Percentiles rank a stretch among this genome's conserved stretches.
These are phyloP conservation scores for Zea mays DNA, from an alignment of 176 grass and related monocot genomes.

Conservation along the genomic window DNA sequence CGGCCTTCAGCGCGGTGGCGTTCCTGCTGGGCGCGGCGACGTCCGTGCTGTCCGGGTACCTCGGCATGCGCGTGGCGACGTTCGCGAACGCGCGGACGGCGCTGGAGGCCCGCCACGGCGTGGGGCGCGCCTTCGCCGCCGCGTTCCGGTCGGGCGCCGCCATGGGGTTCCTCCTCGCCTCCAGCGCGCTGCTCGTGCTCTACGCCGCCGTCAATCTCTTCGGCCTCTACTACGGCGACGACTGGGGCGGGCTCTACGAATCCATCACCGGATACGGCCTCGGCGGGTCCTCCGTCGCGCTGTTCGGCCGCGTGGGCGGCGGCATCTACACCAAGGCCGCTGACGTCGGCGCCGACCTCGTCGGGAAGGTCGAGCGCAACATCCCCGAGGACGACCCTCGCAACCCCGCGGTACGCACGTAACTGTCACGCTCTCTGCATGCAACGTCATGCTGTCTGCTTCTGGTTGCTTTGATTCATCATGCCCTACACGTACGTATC, in stretches of 20 bases:
- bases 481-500: neutral
- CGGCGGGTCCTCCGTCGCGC: conserved; percentile 69
- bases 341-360: conserved; percentile 82
- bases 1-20: conserved; percentile 54
- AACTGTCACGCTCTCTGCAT: conserved; percentile 7
- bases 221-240: conserved; percentile 61
- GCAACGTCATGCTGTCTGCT: neutral
- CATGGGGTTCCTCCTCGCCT: conserved; percentile 71
- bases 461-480: neutral
- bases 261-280: conserved; percentile 70
- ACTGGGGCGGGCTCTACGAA: conserved; percentile 68
- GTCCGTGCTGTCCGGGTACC: conserved; percentile 60
- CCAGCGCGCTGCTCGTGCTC: conserved; percentile 67
- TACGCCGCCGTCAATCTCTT: conserved; percentile 64
- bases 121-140: conserved; percentile 48
- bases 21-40: conserved; percentile 67
- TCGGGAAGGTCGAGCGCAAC: conserved; percentile 72
- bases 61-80: conserved; percentile 64
- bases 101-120: conserved; percentile 56
- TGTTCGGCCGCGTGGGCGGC: conserved; percentile 77
- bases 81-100: conserved; percentile 71
- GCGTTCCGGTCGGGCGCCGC: conserved; percentile 65
- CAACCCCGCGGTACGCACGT: conserved; percentile 64
- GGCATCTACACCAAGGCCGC: conserved; percentile 85
- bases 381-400: conserved; percentile 86